phyloP scores from a whole-genome alignment of 345 rosid genomes.

The Luvunga scandens region DNA sequence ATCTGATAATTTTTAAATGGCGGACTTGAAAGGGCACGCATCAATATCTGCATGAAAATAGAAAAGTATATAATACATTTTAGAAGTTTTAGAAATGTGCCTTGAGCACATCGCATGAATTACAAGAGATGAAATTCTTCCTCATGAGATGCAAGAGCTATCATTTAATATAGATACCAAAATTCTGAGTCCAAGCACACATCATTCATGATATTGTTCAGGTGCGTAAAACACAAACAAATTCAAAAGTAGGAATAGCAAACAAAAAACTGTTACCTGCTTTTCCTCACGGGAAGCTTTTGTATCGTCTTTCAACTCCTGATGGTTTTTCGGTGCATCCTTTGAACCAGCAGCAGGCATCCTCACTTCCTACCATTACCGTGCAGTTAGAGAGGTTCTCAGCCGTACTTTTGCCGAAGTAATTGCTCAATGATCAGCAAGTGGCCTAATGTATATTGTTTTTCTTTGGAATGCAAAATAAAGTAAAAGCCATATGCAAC shows the following conservation, averaged over 20 bases:
- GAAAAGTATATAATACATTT: not conserved
- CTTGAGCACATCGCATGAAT: not conserved
- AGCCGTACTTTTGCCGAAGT: not conserved
- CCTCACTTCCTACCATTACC: constrained; percentile 78
- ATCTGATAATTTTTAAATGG: constrained; percentile 68
- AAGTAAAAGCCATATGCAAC: not conserved
- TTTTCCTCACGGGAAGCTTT: constrained; percentile 85
- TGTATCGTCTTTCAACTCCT: constrained; percentile 83
- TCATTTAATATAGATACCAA: not conserved
- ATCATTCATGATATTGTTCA: not conserved
- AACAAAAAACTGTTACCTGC: constrained; percentile 43
- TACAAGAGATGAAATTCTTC: not conserved
- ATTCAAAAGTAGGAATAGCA: not conserved
- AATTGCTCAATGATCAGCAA: constrained; percentile 5
- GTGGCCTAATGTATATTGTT: not conserved
- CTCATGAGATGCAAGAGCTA: not conserved
- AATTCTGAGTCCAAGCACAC: not conserved
- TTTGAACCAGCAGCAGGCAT: constrained; percentile 98
- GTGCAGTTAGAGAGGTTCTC: constrained; percentile 21
- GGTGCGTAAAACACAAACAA: not conserved
- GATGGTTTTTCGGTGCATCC: constrained; percentile 65
- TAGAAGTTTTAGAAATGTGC: not conserved
- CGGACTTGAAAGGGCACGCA: constrained; percentile 73
- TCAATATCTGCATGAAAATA: constrained; percentile 52
- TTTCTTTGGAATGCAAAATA: too few species aligned